Evolutionary conservation across 495 filamentous ascomycete genomes (phyloP), one percentile per base, ranked within the genome.

Genomic region (Tetracladium marchalianum): DNA sequence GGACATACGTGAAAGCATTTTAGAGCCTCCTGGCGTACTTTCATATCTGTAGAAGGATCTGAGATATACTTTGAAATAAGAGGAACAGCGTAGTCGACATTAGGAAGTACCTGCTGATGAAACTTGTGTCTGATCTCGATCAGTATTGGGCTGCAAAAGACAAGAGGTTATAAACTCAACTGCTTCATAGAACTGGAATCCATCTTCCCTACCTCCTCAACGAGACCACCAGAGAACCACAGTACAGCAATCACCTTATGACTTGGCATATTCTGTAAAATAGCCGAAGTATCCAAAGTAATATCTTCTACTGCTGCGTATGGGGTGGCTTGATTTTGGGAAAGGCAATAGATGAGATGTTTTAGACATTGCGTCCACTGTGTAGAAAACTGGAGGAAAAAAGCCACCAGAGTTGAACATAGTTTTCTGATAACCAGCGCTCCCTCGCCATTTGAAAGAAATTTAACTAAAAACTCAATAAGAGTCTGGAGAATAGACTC

Each of bases 341-440:
- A 67, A 54, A 86, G 58, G 58, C 80, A 79, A 58, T 76, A 65
- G 48, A 80, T 66, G 8, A 95, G 64, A 55, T 88, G 83, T 51
- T 71, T 73, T 8, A 95, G 39, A 43, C 81, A 87, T 47, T 67
- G 69, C 27, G 68, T 68, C 86, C 87, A 95, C 4, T 72, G 67
- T 18, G 75, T 64, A 0, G 77, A 75, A 35, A 84, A 80, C 43
- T 83, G 81, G 24, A 88, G 65, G 56, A 88, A 94, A 56, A 84
- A 87, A 4, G 84, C 80, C 33, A 84, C 82, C 8, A 96, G 62
- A 34, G 87, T 85, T 17, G 84, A 79, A 53, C 87, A 90, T 17
- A 96, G 70, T 65, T 98, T 98, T 59, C 77, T 78, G 32, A 82
- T 64, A 7, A 94, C 87, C 41, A 92, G 67, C 24, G 73, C 54